Evolutionary conservation across 1,284 basidiomycete species (phyloP).

Genomic region (Volvariella surrecta): DNA sequence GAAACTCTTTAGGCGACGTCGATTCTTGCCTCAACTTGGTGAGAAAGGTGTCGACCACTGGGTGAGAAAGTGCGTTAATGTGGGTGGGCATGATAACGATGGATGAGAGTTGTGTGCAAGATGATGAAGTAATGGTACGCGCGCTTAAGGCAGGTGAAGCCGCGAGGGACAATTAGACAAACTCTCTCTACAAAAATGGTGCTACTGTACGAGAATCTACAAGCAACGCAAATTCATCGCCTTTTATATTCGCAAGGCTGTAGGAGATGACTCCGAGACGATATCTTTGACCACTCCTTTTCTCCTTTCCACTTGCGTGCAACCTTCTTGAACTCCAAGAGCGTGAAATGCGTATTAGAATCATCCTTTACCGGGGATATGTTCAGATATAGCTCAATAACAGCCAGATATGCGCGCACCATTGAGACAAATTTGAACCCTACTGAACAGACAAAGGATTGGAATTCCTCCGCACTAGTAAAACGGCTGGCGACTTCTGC

Average conservation of each 20-base stretch:
- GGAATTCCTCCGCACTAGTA: constrained; percentile 68
- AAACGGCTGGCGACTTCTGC: constrained; percentile 96
- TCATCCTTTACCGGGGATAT: constrained; percentile 48
- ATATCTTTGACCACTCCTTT: constrained; percentile 57
- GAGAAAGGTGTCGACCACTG: constrained; percentile 63
- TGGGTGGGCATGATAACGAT: constrained; percentile 22
- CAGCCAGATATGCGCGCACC: constrained; percentile 33
- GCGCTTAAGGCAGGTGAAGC: constrained; percentile 3
- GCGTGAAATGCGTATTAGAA: constrained; percentile 80
- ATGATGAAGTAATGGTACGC: constrained; percentile 7
- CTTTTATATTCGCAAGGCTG: constrained; percentile 98
- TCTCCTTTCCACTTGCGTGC: constrained; percentile 37
- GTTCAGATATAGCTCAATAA: constrained; percentile 3
- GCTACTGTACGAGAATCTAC: not conserved
- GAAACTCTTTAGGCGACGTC: constrained; percentile 69
- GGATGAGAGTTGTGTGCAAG: constrained; percentile 7
- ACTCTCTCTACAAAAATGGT: constrained; percentile 3
- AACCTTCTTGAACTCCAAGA: constrained; percentile 79
- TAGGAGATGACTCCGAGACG: constrained; percentile 55
- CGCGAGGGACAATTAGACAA: too few relatives aligned
- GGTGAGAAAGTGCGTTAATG: constrained; percentile 59
- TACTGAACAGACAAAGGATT: constrained; percentile 58
- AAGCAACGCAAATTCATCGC: constrained; percentile 40
- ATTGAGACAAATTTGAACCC: constrained; percentile 78
- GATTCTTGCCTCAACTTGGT: constrained; percentile 58